Evolutionary conservation across 2,329 filamentous ascomycete species (phyloP).

Genomic region (Pyricularia pennisetigena): DNA sequence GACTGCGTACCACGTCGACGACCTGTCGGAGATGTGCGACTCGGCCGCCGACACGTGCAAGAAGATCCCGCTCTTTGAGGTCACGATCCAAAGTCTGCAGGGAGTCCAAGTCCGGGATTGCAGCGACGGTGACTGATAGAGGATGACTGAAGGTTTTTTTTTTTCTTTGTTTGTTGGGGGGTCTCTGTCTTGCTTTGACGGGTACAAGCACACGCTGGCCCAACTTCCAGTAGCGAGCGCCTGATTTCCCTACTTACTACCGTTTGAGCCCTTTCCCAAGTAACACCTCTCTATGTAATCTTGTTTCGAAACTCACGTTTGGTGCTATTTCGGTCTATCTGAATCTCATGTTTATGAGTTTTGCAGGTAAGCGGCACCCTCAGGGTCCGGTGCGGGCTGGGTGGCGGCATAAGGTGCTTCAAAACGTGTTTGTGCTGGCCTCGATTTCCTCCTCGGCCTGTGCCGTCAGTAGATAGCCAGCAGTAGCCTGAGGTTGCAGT

Average conservation of each 20-base stretch:
- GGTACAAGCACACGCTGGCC: background rate
- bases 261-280: background rate
- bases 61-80: slow-evolving; percentile 17
- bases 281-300: background rate
- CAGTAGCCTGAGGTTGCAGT: background rate
- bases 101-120: background rate
- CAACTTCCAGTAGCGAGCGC: background rate
- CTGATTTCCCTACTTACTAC: background rate
- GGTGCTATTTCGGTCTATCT: background rate
- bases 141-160: background rate
- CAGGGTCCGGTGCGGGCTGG: background rate
- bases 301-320: too few relatives aligned
- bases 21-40: slow-evolving; percentile 17
- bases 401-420: background rate
- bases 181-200: background rate
- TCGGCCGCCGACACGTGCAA: background rate
- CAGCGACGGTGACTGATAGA: background rate
- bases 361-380: background rate
- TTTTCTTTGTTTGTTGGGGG: background rate
- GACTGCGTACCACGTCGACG: slow-evolving; percentile 17
- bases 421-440: background rate
- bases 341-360: background rate
- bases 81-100: slow-evolving; percentile 13
- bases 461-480: background rate
- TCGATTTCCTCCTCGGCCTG: background rate